These are phyloP conservation scores for Cercospora janseana DNA, from an alignment of 2,329 filamentous ascomycete genomes.

Conservation along the genomic window DNA sequence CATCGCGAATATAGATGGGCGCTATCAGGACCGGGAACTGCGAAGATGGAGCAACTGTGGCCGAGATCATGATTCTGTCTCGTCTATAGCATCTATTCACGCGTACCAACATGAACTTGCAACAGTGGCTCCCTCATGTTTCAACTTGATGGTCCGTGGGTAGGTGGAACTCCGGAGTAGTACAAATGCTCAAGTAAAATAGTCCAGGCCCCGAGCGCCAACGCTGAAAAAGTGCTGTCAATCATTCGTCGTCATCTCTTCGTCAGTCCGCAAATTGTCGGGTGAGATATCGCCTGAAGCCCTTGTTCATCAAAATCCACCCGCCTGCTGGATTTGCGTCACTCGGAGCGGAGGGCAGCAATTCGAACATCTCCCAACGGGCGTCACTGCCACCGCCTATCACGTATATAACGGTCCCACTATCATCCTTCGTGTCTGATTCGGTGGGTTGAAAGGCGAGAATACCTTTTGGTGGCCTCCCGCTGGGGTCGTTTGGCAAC, in stretches of 20 bases:
- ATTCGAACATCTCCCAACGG: slow-evolving; percentile 38
- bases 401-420: slow-evolving; percentile 33
- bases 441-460: slow-evolving; percentile 65
- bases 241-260: neutral
- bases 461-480: slow-evolving; percentile 72
- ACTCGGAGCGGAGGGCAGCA: slow-evolving; percentile 24
- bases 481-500: slow-evolving; percentile 53
- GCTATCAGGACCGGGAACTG: too few relatives aligned
- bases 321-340: slow-evolving; percentile 17
- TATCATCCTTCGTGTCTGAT: slow-evolving; percentile 26
- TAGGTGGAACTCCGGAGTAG: slow-evolving; percentile 6
- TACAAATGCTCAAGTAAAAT: neutral
- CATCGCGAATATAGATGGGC: too few relatives aligned
- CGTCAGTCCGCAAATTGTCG: slow-evolving; percentile 37
- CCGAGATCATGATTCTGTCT: neutral
- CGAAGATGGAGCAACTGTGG: neutral
- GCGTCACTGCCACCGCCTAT: slow-evolving; percentile 38
- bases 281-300: slow-evolving; percentile 37
- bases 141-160: slow-evolving; percentile 13
- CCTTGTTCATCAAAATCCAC: slow-evolving; percentile 33
- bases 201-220: neutral
- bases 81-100: neutral
- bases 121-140: neutral
- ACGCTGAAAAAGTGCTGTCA: neutral
- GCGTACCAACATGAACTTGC: neutral